Evolutionary conservation across 495 filamentous ascomycete genomes (phyloP).

Genomic region (Rostrohypoxylon terebratum): DNA sequence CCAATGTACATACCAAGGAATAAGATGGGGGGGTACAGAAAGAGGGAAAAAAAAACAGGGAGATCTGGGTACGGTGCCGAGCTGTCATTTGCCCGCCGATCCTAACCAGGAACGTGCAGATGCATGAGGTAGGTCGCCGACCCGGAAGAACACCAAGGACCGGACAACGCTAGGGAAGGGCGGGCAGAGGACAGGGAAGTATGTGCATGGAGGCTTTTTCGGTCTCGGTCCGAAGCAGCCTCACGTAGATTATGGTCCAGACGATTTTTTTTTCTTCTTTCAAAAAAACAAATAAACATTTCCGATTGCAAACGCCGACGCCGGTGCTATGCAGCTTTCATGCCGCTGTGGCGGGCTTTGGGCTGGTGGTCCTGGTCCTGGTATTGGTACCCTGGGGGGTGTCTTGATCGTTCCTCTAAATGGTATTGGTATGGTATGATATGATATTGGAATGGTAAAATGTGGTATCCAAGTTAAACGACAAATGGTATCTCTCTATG

Average conservation of each 20-base stretch:
- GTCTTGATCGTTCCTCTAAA: conserved; percentile 41
- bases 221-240: conserved; percentile 41
- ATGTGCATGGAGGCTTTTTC: conserved; percentile 41
- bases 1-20: not conserved
- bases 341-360: conserved; percentile 30
- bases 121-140: conserved; percentile 48
- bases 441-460: not conserved
- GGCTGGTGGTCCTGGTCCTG: not conserved
- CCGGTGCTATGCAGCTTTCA: conserved; percentile 38
- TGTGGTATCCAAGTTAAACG: conserved; percentile 42
- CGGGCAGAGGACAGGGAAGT: conserved; percentile 12
- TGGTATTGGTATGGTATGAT: conserved; percentile 39
- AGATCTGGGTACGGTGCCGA: conserved; percentile 36
- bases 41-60: conserved; percentile 11
- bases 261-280: not conserved
- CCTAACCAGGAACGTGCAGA: conserved; percentile 36
- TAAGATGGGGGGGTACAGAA: conserved; percentile 26
- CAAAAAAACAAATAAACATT: conserved; percentile 39
- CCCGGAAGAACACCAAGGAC: conserved; percentile 15
- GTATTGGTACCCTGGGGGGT: not conserved
- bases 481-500: conserved; percentile 50
- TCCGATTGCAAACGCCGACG: conserved; percentile 35
- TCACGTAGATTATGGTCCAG: conserved; percentile 40
- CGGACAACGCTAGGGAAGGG: conserved; percentile 31
- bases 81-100: conserved; percentile 33